A percentile compares a stretch with the other conserved stretches of the same genome.
phyloP scores from a whole-genome alignment of 148 eudicot genomes.

The Cornus suecica region DNA sequence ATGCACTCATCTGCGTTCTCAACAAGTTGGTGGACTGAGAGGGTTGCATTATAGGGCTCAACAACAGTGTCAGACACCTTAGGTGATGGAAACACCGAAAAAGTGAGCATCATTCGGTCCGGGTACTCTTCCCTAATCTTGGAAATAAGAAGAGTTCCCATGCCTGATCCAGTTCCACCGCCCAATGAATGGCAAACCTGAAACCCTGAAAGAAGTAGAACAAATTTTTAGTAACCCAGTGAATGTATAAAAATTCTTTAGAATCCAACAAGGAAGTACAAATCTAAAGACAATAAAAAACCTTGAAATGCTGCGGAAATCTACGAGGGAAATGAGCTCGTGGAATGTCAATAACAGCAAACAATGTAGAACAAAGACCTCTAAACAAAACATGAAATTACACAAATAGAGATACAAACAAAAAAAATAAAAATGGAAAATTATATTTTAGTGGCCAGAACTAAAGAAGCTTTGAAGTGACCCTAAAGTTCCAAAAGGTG shows the following conservation, averaged over 20 bases:
- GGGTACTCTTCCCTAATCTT: constrained; percentile 11
- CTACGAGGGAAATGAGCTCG: too few species aligned
- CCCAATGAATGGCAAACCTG: constrained; percentile 9
- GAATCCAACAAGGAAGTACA: background rate
- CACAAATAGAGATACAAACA: too few species aligned
- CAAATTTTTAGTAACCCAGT: background rate
- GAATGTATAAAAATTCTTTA: background rate
- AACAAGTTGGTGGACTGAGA: constrained; percentile 11
- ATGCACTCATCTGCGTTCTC: constrained; percentile 6
- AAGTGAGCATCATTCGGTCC: constrained; percentile 7
- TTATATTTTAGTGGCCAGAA: too few species aligned
- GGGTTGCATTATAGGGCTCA: constrained; percentile 9
- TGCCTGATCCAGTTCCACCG: constrained; percentile 10
- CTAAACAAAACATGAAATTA: too few species aligned
- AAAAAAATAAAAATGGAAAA: too few species aligned
- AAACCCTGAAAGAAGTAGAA: background rate
- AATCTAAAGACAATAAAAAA: background rate
- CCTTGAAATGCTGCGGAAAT: background rate
- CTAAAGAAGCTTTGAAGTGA: too few species aligned
- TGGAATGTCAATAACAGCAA: too few species aligned
- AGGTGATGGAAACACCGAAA: constrained; percentile 9
- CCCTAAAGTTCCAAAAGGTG: too few species aligned
- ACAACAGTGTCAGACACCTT: constrained; percentile 14
- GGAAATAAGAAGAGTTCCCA: constrained; percentile 11
- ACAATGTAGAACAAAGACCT: too few species aligned